A percentile compares a stretch with the other conserved stretches of the same genome.
Conservation (phyloP, 1,284 basidiomycete species). For the Mixia osmundae region DNA sequence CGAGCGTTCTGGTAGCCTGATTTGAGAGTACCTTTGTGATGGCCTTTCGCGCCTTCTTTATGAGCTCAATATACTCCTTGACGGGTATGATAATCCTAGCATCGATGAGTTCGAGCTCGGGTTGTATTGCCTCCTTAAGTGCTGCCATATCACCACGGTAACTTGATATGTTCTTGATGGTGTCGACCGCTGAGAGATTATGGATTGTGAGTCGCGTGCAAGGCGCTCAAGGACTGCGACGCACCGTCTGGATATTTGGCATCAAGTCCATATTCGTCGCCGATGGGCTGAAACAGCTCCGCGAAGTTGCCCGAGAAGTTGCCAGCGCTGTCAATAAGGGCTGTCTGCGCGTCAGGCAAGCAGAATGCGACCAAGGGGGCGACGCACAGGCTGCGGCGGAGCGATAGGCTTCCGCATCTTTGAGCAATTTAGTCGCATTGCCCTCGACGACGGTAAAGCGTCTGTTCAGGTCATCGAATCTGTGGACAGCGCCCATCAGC, state of each 20-base stretch:
- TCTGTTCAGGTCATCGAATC: conserved; percentile 10
- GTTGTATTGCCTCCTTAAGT: conserved; percentile 41
- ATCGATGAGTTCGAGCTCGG: conserved; percentile 89
- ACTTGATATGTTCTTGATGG: conserved; percentile 48
- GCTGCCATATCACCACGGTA: conserved; percentile 61
- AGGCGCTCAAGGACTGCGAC: background rate
- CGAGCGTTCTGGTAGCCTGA: background rate
- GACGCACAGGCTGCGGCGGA: conserved; percentile 51
- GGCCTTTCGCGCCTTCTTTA: conserved; percentile 79
- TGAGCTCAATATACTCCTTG: conserved; percentile 64
- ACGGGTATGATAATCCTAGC: conserved; percentile 59
- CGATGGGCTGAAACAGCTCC: conserved; percentile 51
- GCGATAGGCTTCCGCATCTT: conserved; percentile 69
- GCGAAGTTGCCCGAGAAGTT: conserved; percentile 52
- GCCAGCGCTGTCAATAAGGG: too few relatives aligned
- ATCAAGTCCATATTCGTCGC: conserved; percentile 20
- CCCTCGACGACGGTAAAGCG: conserved; percentile 36
- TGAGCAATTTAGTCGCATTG: conserved; percentile 66
- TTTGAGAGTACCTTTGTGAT: conserved; percentile 51
- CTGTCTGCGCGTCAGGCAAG: conserved; percentile 24
- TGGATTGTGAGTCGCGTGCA: conserved; percentile 44
- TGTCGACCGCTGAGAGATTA: conserved; percentile 51
- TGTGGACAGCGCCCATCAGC: conserved; percentile 10
- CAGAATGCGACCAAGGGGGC: background rate
- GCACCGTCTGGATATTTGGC: conserved; percentile 18